phyloP scores from a whole-genome alignment of 768 basidiomycete species.

The Plicaturopsis crispa region DNA sequence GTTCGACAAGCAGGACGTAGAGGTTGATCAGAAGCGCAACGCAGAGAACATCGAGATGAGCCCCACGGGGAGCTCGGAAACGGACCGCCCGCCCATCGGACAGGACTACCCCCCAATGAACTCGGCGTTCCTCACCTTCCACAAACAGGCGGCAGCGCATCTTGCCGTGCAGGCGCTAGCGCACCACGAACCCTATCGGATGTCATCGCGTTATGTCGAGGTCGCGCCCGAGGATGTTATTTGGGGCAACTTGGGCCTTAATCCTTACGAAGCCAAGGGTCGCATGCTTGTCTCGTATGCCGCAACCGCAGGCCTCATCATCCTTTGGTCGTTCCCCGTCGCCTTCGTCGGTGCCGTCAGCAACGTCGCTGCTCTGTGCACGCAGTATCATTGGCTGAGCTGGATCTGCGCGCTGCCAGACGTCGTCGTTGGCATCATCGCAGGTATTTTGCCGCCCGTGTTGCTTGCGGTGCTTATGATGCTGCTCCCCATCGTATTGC shows the following conservation, averaged over 20 bases:
- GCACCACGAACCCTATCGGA: conserved; percentile 79
- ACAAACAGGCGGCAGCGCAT: conserved; percentile 89
- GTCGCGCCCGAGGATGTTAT: conserved; percentile 86
- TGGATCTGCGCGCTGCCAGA: conserved; percentile 76
- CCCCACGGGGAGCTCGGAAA: conserved; percentile 19
- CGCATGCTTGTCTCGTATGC: conserved; percentile 65
- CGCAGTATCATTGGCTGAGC: conserved; percentile 57
- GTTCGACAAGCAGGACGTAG: background rate
- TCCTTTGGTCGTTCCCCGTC: conserved; percentile 86
- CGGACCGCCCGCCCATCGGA: conserved; percentile 7
- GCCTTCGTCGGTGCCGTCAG: conserved; percentile 83
- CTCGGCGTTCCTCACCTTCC: conserved; percentile 86
- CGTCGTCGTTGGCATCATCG: conserved; percentile 70
- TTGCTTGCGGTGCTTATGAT: conserved; percentile 87
- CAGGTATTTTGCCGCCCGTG: conserved; percentile 85
- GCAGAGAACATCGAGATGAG: conserved; percentile 20
- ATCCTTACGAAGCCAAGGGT: conserved; percentile 78
- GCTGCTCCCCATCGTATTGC: conserved; percentile 75
- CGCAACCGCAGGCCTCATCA: conserved; percentile 70
- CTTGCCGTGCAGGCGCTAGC: conserved; percentile 68
- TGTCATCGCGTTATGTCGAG: conserved; percentile 72
- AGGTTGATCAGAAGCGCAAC: background rate
- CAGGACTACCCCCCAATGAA: conserved; percentile 50
- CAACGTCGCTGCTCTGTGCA: conserved; percentile 68
- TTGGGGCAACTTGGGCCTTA: conserved; percentile 85